phyloP scores from a whole-genome alignment of 1,284 basidiomycete species.

The Cystobasidium sp. region DNA sequence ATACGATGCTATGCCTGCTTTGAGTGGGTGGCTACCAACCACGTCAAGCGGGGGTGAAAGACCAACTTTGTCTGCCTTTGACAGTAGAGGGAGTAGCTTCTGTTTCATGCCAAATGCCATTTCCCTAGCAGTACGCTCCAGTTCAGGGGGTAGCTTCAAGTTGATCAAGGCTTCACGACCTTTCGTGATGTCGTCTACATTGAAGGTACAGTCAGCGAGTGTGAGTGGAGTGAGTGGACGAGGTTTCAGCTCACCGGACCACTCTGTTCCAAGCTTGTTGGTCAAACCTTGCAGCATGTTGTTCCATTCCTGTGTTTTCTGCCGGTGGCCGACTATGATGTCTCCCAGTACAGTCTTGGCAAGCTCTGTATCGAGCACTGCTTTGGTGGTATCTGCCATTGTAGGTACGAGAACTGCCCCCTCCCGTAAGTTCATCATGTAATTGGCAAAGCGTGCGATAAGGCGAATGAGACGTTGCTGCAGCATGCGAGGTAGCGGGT shows the following conservation, averaged over 20 bases:
- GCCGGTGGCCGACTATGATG: constrained; percentile 29
- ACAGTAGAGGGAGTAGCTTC: constrained; percentile 14
- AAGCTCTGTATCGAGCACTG: constrained; percentile 17
- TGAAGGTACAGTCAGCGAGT: neutral
- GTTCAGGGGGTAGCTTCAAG: constrained; percentile 14
- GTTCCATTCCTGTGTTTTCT: constrained; percentile 42
- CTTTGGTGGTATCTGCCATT: neutral
- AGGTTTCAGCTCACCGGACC: neutral
- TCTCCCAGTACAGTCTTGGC: constrained; percentile 27
- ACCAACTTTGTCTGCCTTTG: neutral
- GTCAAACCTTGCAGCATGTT: constrained; percentile 27
- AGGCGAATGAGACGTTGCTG: constrained; percentile 38
- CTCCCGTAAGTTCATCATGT: constrained; percentile 27
- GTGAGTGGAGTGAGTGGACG: neutral
- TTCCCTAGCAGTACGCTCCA: constrained; percentile 10
- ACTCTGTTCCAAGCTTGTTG: constrained; percentile 15
- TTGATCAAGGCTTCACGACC: constrained; percentile 16
- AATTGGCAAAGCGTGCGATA: constrained; percentile 35
- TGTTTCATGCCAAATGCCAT: constrained; percentile 12
- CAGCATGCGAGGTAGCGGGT: constrained; percentile 34
- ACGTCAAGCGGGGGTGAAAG: constrained; percentile 1
- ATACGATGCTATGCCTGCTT: neutral
- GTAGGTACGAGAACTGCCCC: neutral
- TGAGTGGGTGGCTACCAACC: constrained; percentile 6
- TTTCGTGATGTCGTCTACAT: constrained; percentile 18